Conservation (phyloP, 345 rosid genomes). For the Aegle marmelos region DNA sequence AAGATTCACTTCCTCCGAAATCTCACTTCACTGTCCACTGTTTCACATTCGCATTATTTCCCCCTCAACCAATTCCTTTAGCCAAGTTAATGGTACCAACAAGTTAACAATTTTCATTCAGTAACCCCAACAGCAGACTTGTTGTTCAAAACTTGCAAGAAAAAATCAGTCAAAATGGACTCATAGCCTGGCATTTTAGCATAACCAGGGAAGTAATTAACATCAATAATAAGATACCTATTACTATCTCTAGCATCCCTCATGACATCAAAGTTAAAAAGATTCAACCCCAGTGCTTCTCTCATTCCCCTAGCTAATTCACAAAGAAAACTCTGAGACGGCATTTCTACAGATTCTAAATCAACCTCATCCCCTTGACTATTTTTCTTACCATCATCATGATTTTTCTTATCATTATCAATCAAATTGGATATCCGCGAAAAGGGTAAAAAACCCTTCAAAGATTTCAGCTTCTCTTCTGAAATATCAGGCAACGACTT, state of each 20-base stretch:
- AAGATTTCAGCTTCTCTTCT: slow-evolving; percentile 40
- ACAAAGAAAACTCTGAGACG: slow-evolving; percentile 39
- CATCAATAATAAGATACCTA: slow-evolving; percentile 57
- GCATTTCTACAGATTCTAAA: slow-evolving; percentile 45
- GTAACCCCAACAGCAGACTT: neutral
- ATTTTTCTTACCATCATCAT: too few relatives aligned
- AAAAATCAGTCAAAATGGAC: slow-evolving; percentile 49
- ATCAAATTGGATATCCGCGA: slow-evolving; percentile 54
- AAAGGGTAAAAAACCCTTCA: slow-evolving; percentile 45
- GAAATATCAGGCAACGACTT: slow-evolving; percentile 58
- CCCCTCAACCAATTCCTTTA: neutral
- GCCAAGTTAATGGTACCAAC: neutral
- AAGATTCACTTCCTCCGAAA: neutral
- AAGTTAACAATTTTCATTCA: neutral
- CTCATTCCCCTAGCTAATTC: slow-evolving; percentile 53
- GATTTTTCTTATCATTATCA: slow-evolving; percentile 26
- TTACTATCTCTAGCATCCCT: slow-evolving; percentile 44
- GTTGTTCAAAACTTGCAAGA: slow-evolving; percentile 9
- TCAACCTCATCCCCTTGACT: slow-evolving; percentile 13
- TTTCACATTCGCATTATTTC: neutral
- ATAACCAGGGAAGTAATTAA: slow-evolving; percentile 69
- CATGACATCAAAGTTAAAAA: slow-evolving; percentile 66
- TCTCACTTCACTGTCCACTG: neutral
- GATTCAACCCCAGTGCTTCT: slow-evolving; percentile 40
- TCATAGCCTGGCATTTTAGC: slow-evolving; percentile 65